Evolutionary conservation across 2,329 filamentous ascomycete genomes (phyloP).

Genomic region (Ceratocystis lukuohia): DNA sequence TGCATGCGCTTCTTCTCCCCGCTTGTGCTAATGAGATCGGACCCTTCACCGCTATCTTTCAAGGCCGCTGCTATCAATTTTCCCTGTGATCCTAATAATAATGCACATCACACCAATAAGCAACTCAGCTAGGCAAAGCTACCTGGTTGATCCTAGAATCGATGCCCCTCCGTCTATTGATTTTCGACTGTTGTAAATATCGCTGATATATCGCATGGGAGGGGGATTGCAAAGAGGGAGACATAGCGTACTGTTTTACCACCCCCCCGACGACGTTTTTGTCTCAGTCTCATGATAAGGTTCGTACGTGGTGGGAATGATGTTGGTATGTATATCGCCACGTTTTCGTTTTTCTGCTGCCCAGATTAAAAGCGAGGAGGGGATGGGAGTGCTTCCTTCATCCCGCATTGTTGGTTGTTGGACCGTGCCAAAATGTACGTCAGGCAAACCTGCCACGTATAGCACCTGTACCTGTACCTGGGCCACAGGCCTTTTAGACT

Average conservation of each 20-base stretch:
- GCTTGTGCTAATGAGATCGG: not conserved
- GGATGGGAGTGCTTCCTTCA: not conserved
- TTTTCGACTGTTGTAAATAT: not conserved
- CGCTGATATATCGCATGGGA: not conserved
- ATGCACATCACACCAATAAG: not conserved
- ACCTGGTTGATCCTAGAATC: not conserved
- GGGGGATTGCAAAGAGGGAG: not conserved
- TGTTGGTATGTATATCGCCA: conserved; percentile 1
- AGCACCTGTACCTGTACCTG: not conserved
- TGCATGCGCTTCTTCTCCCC: not conserved
- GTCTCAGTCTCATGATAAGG: conserved; percentile 3
- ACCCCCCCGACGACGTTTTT: not conserved
- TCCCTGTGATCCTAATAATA: not conserved
- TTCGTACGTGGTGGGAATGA: not conserved
- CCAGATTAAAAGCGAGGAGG: not conserved
- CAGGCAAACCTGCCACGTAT: not conserved
- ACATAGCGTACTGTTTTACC: not conserved
- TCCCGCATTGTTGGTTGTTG: not conserved
- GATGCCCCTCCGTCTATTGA: not conserved
- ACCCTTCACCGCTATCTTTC: conserved; percentile 1
- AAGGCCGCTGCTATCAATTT: not conserved
- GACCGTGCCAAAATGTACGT: not conserved
- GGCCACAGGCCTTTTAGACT: no score
- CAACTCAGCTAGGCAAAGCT: not conserved
- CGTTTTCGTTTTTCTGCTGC: not conserved